Evolutionary conservation across 345 rosid genomes (phyloP), one percentile per base, ranked within the genome.

Genomic region (Salix purpurea): DNA sequence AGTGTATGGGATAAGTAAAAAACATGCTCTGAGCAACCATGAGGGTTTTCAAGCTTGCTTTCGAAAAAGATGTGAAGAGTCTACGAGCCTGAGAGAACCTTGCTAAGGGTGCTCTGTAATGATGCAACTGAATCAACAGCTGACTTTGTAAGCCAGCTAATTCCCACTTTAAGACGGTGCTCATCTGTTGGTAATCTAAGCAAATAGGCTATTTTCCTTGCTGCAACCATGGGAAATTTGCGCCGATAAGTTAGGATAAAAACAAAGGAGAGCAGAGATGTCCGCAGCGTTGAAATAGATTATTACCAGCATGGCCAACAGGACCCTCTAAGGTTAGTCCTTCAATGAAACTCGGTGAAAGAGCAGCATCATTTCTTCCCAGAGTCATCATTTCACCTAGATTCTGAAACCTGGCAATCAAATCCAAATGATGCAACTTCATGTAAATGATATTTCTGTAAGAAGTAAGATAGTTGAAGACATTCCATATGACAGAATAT

Each of bases 341-440:
- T 67, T 95, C 99, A 18, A 90, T 79, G 83, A 95, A 93, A 84
- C 92, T 93, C 46, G 97, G 97, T 10, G 99, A 82, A 71, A 95
- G 76, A 28, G 99, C 96, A 52, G 90, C 99, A 64, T 95, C 94
- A 42, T 82, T 88, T 90, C 91, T 88, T 58, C 97, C 99, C 36
- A 95, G 87, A 34, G 87, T 91, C 97, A 95, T 93, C 99, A 95
- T 95, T 86, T 95, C 99, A 46, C 99, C 97, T 34, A 95, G 80
- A 75, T 93, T 93, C 80, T 95, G 97, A 77, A 89, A 95, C 87
- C 99, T 95, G 88, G 54, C 66, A 76, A 56, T n/a, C 40, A 36
- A 60, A 8, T 4, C 14, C 18, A 18, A 65, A 70, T n/a, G 30
- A 39, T 64, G 56, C 6, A 67, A 36, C 58, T 34, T 46, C 65